These are phyloP conservation scores for Pleurotus tuoliensis DNA, from an alignment of 768 basidiomycete species.

Conservation along the genomic window DNA sequence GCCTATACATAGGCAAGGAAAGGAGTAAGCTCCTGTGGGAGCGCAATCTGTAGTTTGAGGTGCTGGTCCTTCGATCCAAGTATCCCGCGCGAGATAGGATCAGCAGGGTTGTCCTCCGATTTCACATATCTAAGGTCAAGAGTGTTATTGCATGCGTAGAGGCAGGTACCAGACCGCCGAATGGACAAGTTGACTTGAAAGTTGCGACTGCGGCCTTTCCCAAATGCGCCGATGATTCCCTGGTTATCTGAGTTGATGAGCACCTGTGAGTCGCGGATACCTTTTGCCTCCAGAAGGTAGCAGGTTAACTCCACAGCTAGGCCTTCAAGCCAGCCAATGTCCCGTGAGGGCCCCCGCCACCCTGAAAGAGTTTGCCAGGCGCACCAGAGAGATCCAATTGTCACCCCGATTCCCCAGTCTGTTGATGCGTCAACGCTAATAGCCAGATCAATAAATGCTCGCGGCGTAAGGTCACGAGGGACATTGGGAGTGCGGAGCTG, in stretches of 20 bases:
- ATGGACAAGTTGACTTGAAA: slow-evolving; percentile 25
- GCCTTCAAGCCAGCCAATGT: too few relatives aligned
- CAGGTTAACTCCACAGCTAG: too few relatives aligned
- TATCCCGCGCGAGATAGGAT: slow-evolving; percentile 25
- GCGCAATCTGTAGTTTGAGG: slow-evolving; percentile 2
- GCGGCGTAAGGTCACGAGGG: slow-evolving; percentile 11
- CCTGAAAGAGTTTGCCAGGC: too few relatives aligned
- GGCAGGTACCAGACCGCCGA: slow-evolving; percentile 11
- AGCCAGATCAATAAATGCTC: not conserved
- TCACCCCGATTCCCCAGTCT: slow-evolving; percentile 7
- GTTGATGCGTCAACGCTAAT: slow-evolving; percentile 4
- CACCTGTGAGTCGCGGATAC: slow-evolving; percentile 12
- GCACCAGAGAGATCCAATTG: too few relatives aligned
- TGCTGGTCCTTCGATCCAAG: slow-evolving; percentile 4
- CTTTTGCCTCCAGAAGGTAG: not conserved
- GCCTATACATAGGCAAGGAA: too few relatives aligned
- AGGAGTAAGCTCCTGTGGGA: slow-evolving; percentile 10
- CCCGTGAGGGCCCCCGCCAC: too few relatives aligned
- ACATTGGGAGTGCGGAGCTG: not conserved
- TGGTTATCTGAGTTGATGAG: slow-evolving; percentile 28
- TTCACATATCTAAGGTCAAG: slow-evolving; percentile 17
- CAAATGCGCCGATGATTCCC: slow-evolving; percentile 28
- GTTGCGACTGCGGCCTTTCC: slow-evolving; percentile 27
- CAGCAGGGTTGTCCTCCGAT: slow-evolving; percentile 24
- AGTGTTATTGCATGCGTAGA: slow-evolving; percentile 13